Percentiles rank a stretch among this genome's conserved stretches.
phyloP scores from a whole-genome alignment of 2,329 filamentous ascomycete species.

The Blastomyces gilchristii region DNA sequence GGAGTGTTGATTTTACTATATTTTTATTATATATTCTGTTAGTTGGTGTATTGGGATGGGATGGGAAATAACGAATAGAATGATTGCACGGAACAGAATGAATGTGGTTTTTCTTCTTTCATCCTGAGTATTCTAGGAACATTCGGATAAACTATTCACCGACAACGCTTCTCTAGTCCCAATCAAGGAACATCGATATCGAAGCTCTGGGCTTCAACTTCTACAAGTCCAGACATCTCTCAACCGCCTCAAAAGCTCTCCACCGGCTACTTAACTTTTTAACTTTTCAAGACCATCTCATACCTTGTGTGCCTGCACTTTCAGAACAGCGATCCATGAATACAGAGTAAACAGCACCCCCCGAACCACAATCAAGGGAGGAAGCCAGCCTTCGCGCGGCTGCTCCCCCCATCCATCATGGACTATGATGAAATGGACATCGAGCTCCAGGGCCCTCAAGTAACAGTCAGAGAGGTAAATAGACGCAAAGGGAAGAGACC shows the following conservation, averaged over 20 bases:
- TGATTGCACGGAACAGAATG: too few species aligned
- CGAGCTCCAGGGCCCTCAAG: constrained; percentile 39
- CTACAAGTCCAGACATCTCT: not conserved
- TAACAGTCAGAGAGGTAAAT: constrained; percentile 38
- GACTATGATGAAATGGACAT: constrained; percentile 38
- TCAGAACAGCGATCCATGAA: not conserved
- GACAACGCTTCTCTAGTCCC: not conserved
- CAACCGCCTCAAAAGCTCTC: not conserved
- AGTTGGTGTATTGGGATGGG: too few species aligned
- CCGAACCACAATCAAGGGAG: not conserved
- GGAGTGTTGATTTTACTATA: too few species aligned
- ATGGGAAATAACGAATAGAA: too few species aligned
- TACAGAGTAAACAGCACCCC: not conserved
- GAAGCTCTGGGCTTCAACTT: not conserved
- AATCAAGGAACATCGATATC: not conserved
- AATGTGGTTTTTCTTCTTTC: not conserved
- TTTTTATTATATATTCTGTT: too few species aligned
- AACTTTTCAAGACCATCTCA: not conserved
- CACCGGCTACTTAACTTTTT: too few species aligned
- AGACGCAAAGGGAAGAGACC: constrained; percentile 9
- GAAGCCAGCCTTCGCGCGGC: constrained; percentile 4
- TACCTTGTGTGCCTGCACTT: not conserved
- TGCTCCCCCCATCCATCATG: constrained; percentile 23
- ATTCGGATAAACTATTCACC: not conserved
- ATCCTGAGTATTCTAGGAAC: too few species aligned